Evolutionary conservation across 495 filamentous ascomycete species (phyloP).

Genomic region (Entonaema liquescens): DNA sequence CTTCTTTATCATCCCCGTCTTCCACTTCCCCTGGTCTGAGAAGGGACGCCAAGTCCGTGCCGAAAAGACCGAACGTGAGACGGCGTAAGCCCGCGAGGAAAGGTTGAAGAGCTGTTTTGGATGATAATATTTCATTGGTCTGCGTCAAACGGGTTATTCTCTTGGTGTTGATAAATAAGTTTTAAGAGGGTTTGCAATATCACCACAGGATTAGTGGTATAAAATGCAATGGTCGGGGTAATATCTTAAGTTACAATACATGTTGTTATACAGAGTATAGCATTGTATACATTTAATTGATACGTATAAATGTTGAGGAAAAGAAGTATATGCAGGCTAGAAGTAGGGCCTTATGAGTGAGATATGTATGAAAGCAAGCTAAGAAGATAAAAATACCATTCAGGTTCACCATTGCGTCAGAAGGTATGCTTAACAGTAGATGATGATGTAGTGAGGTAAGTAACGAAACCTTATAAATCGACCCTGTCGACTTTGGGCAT

Average conservation of each 20-base stretch:
- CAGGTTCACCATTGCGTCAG: too few species aligned
- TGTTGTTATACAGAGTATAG: neutral
- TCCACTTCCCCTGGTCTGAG: constrained; percentile 97
- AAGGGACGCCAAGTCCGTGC: constrained; percentile 72
- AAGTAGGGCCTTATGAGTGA: neutral
- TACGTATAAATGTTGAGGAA: neutral
- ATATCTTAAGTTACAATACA: neutral
- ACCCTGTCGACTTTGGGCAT: too few species aligned
- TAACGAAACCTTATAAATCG: too few species aligned
- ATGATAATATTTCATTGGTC: neutral
- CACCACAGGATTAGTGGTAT: neutral
- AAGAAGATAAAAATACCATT: too few species aligned
- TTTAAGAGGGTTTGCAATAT: neutral
- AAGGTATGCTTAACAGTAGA: too few species aligned
- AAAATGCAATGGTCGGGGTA: neutral
- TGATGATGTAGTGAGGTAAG: too few species aligned
- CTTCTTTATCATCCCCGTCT: constrained; percentile 95
- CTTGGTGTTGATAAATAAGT: neutral
- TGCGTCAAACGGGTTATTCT: neutral
- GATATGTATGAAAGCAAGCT: too few species aligned
- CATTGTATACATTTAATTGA: neutral
- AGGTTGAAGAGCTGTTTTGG: neutral
- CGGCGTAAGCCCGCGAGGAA: constrained; percentile 34
- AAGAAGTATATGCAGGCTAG: neutral
- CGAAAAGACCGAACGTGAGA: constrained; percentile 49